Percentiles rank a stretch among this genome's conserved stretches.
phyloP scores from a whole-genome alignment of 495 filamentous ascomycete species.

The Penicillium roqueforti region DNA sequence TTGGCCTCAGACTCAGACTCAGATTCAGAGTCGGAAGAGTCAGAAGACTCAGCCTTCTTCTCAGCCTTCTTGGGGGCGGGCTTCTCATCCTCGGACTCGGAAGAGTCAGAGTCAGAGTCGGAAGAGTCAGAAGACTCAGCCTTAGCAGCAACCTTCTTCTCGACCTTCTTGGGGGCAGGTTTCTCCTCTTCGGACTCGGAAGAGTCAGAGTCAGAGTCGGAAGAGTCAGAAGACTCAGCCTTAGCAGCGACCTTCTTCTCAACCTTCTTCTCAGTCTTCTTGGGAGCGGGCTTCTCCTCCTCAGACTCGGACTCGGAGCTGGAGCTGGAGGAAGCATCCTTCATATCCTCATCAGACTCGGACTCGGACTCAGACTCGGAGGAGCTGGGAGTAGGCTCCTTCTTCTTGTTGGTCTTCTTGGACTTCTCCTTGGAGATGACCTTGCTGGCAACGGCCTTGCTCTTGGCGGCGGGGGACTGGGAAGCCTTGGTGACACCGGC shows the following conservation, averaged over 20 bases:
- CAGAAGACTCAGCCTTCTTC: constrained; percentile 34
- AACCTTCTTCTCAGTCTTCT: constrained; percentile 33
- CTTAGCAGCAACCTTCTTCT: constrained; percentile 19
- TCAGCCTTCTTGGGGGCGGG: constrained; percentile 34
- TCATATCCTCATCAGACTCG: constrained; percentile 40
- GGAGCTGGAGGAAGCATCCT: constrained; percentile 32
- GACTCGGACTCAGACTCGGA: constrained; percentile 44
- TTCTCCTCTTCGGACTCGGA: constrained; percentile 32
- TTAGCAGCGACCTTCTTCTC: constrained; percentile 28
- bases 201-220: constrained; percentile 33
- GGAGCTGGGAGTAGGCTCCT: constrained; percentile 46
- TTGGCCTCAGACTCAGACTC: constrained; percentile 29
- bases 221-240: constrained; percentile 36
- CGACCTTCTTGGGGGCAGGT: constrained; percentile 25
- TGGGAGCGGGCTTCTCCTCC: constrained; percentile 33
- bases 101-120: constrained; percentile 24
- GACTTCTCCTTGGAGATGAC: constrained; percentile 41
- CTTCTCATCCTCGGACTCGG: constrained; percentile 33
- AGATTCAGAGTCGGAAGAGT: constrained; percentile 36
- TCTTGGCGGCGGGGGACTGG: constrained; percentile 47
- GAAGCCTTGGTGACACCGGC: constrained; percentile 48
- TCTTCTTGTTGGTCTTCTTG: constrained; percentile 40
- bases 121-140: constrained; percentile 18
- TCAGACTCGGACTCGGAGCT: constrained; percentile 26
- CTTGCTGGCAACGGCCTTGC: constrained; percentile 47